These are phyloP conservation scores for Nyssa sinensis DNA, from an alignment of 148 eudicot species.

Conservation along the genomic window DNA sequence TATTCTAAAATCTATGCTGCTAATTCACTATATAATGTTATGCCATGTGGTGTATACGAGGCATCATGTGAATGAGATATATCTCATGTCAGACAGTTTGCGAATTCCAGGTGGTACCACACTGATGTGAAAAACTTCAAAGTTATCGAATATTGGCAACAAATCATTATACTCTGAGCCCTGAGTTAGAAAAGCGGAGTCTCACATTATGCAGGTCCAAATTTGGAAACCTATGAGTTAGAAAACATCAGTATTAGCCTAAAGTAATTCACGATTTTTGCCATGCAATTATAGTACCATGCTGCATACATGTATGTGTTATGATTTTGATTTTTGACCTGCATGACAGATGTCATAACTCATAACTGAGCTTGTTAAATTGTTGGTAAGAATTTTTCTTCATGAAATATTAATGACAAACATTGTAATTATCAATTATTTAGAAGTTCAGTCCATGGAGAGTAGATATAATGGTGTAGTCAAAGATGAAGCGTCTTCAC, in stretches of 20 bases:
- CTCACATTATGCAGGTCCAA: too few relatives aligned
- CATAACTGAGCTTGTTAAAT: background rate
- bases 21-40: too few relatives aligned
- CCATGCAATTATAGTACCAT: background rate
- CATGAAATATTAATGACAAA: background rate
- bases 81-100: background rate
- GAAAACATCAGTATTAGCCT: background rate
- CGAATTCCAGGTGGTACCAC: too few relatives aligned
- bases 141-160: too few relatives aligned
- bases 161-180: too few relatives aligned
- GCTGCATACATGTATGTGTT: background rate
- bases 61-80: background rate
- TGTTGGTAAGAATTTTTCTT: background rate
- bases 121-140: too few relatives aligned
- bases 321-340: background rate
- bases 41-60: background rate
- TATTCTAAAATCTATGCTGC: too few relatives aligned
- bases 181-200: too few relatives aligned
- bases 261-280: background rate
- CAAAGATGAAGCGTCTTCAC: conserved; percentile 19
- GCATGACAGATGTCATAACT: background rate
- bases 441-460: conserved; percentile 25
- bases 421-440: conserved; percentile 2
- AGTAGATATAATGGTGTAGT: conserved; percentile 12
- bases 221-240: background rate